Base-by-base conservation (phyloP, 2,329 filamentous ascomycete species). In the Monosporascus sp. region DNA sequence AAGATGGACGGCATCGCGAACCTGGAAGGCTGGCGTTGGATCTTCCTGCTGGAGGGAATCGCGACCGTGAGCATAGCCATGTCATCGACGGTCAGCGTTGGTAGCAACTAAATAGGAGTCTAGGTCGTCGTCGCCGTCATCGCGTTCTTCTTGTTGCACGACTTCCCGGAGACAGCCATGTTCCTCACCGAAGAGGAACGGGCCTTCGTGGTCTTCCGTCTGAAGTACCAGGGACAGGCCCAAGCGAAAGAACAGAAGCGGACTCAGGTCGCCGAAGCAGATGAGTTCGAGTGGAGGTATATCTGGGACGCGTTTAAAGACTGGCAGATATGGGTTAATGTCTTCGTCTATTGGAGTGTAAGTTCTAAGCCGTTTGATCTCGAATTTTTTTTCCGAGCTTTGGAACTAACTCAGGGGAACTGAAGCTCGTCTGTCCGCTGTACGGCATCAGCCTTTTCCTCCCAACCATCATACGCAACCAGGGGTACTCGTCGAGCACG, bases 91-190 rank as follows among this genome's bases (percentile, higher is more conserved):
- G 3, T 3, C 35, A 18, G 18, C 1, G 1, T 20, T 3, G 15
- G 4, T 5, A 14, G 9, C 22, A 14, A 7, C 26, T 51, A 41
- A 53, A 54, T 46, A 60, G 3, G 58, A 17, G 51, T 51, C 3
- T 53, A 70, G 50, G 64, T 71, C 3, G 1, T 91, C 1, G 78
- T 91, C 5, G 89, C 88, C 0, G 54, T 85, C 4, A 61, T 76
- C 1, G 84, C 84, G 1, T 91, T 87, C 70, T 92, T 84, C 74
- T 75, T 85, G 58, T 81, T 95, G 1, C 80, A 89, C 60, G 90
- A 96, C 63, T 95, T 91, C 60, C 91, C 91, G 0, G 89, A 91
- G 58, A 84, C 88, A 24, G 89, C 90, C 0, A 79, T 62, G 0
- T 96, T 95, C 65, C 77, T 96, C 22, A 85, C 82, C 0, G 79